A percentile compares a stretch with the other conserved stretches of the same genome.
phyloP scores from a whole-genome alignment of 1,139 yeast species.

The Suhomyces ambrosiae region DNA sequence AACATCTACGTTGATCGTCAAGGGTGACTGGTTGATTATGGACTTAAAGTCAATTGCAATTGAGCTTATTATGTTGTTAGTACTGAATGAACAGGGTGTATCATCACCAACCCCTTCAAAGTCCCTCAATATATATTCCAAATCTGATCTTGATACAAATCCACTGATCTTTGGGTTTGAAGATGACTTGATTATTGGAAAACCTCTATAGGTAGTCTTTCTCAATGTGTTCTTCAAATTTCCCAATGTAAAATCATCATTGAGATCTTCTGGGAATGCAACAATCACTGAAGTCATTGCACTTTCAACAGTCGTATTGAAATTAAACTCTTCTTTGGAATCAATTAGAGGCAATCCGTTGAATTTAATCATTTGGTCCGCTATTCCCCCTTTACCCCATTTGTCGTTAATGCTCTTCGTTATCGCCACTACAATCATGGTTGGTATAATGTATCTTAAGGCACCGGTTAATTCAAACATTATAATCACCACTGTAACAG shows the following conservation, averaged over 20 bases:
- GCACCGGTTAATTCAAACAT: slow-evolving; percentile 98
- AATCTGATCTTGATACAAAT: slow-evolving; percentile 37
- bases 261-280: slow-evolving; percentile 46
- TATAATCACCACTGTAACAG: slow-evolving; percentile 90
- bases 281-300: slow-evolving; percentile 67
- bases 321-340: slow-evolving; percentile 64
- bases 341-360: slow-evolving; percentile 90
- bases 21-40: slow-evolving; percentile 61
- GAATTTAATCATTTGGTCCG: slow-evolving; percentile 89
- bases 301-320: slow-evolving; percentile 54
- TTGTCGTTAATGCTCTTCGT: slow-evolving; percentile 76
- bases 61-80: slow-evolving; percentile 6
- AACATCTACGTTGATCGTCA: slow-evolving; percentile 56
- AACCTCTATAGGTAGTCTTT: slow-evolving; percentile 50
- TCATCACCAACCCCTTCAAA: slow-evolving; percentile 20
- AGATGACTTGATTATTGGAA: slow-evolving; percentile 52
- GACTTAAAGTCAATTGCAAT: slow-evolving; percentile 37
- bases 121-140: slow-evolving; percentile 27
- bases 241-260: slow-evolving; percentile 31
- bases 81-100: slow-evolving; percentile 24
- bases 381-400: slow-evolving; percentile 85
- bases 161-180: slow-evolving; percentile 38
- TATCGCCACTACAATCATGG: slow-evolving; percentile 94
- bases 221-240: slow-evolving; percentile 41
- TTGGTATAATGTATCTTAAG: slow-evolving; percentile 82